These are phyloP conservation scores for Plectosphaerella plurivora DNA, from an alignment of 2,329 filamentous ascomycete species.

Conservation along the genomic window DNA sequence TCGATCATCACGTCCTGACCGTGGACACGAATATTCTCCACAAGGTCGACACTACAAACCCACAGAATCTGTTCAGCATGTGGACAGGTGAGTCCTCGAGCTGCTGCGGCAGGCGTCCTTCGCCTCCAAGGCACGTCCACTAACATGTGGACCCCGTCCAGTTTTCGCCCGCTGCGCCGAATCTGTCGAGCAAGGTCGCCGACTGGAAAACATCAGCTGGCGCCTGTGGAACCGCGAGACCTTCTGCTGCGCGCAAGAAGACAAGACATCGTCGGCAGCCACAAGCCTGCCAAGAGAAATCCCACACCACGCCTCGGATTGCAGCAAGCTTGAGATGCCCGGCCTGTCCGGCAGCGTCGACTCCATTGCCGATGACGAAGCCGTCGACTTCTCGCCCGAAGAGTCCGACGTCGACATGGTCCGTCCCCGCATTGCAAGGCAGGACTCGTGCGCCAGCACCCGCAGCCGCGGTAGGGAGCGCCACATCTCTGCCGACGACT, in stretches of 20 bases:
- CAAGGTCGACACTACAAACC: constrained; percentile 89
- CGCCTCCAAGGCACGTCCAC: not conserved
- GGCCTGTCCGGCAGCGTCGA: constrained; percentile 75
- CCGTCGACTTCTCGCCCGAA: constrained; percentile 52
- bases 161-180: constrained; percentile 94
- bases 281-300: constrained; percentile 47
- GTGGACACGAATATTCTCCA: constrained; percentile 90
- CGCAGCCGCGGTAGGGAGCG: constrained; percentile 72
- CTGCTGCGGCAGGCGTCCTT: constrained; percentile 23
- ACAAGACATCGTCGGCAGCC: constrained; percentile 39
- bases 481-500: constrained; percentile 86
- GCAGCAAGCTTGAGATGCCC: constrained; percentile 52
- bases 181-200: constrained; percentile 85
- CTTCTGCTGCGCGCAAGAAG: constrained; percentile 72
- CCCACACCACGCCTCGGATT: constrained; percentile 24
- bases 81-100: constrained; percentile 73
- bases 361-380: constrained; percentile 66
- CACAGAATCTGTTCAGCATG: constrained; percentile 92
- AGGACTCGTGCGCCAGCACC: constrained; percentile 67
- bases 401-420: constrained; percentile 53
- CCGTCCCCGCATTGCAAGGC: constrained; percentile 63
- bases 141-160: constrained; percentile 26
- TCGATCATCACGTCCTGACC: constrained; percentile 82
- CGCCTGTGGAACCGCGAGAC: constrained; percentile 91
- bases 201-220: constrained; percentile 95